These are phyloP conservation scores for Aspergillus costaricaensis DNA, from an alignment of 2,329 filamentous ascomycete species.

Conservation along the genomic window DNA sequence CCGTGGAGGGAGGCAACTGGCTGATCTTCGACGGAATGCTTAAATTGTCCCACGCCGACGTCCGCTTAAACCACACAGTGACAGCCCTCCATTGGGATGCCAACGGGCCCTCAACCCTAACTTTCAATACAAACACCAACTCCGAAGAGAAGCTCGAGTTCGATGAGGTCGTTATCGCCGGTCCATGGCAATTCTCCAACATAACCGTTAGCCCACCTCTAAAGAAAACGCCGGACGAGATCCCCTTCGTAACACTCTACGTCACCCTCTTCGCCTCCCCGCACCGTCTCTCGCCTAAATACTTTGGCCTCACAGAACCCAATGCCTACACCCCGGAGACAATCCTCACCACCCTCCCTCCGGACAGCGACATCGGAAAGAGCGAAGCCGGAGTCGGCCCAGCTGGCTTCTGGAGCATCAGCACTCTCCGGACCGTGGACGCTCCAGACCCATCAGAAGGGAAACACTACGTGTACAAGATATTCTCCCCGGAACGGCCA, in stretches of 20 bases:
- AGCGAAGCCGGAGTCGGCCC: slow-evolving; percentile 63
- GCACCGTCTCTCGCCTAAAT: slow-evolving; percentile 67
- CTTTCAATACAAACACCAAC: slow-evolving; percentile 26
- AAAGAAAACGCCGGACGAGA: slow-evolving; percentile 63
- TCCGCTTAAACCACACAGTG: slow-evolving; percentile 70
- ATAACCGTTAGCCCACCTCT: slow-evolving; percentile 56
- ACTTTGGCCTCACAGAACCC: slow-evolving; percentile 65
- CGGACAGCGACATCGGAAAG: slow-evolving; percentile 47
- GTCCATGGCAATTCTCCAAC: slow-evolving; percentile 77
- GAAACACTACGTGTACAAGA: slow-evolving; percentile 64
- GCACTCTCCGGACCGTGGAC: slow-evolving; percentile 64
- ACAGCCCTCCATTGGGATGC: slow-evolving; percentile 53
- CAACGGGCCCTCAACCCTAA: slow-evolving; percentile 49
- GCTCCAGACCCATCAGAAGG: slow-evolving; percentile 53
- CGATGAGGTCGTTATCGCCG: slow-evolving; percentile 80
- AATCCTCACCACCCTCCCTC: slow-evolving; percentile 78
- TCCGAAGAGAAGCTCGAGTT: slow-evolving; percentile 49
- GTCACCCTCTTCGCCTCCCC: slow-evolving; percentile 87
- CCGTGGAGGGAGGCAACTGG: slow-evolving; percentile 87
- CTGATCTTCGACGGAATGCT: slow-evolving; percentile 87
- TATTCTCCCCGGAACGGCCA: slow-evolving; percentile 61
- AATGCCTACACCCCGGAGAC: slow-evolving; percentile 63
- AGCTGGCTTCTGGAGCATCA: slow-evolving; percentile 83
- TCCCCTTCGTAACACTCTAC: slow-evolving; percentile 85
- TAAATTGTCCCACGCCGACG: slow-evolving; percentile 59